Percentiles rank a stretch among this genome's conserved stretches.
Evolutionary conservation across 1,284 basidiomycete genomes (phyloP).

Genomic region (Meira miltonrushii): DNA sequence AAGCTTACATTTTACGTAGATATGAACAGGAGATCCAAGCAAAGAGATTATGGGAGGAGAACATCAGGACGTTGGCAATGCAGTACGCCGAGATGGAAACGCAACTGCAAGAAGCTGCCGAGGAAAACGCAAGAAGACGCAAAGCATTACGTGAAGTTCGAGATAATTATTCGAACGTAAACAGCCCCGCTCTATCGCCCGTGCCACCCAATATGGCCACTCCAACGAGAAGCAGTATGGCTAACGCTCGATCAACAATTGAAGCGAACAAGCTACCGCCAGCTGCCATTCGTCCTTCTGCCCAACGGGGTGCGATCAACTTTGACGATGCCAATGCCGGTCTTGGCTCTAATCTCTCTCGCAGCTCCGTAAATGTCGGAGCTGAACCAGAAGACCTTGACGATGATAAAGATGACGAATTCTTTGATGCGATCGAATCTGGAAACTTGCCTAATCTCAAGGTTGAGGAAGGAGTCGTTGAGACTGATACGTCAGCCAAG

Average conservation of each 20-base stretch:
- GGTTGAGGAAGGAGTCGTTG: constrained; percentile 30
- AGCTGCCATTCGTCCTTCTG: background rate
- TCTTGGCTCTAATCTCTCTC: constrained; percentile 26
- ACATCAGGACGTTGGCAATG: constrained; percentile 73
- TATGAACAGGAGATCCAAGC: constrained; percentile 72
- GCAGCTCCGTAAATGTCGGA: constrained; percentile 22
- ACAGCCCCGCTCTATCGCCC: background rate
- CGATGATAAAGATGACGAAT: constrained; percentile 89
- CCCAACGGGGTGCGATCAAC: constrained; percentile 11
- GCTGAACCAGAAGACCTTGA: constrained; percentile 57
- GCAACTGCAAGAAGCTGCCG: constrained; percentile 59
- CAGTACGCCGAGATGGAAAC: constrained; percentile 81
- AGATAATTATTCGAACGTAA: constrained; percentile 27
- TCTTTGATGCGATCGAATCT: constrained; percentile 91
- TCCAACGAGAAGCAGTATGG: background rate
- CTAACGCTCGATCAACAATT: background rate
- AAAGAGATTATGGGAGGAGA: constrained; percentile 79
- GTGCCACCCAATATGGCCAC: background rate
- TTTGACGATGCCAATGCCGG: background rate
- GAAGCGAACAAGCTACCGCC: background rate
- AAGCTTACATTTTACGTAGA: constrained; percentile 61
- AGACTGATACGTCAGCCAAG: background rate
- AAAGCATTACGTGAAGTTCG: constrained; percentile 48
- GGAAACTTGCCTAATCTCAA: constrained; percentile 52
- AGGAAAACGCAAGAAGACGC: constrained; percentile 55